Percentiles rank a stretch among this genome's conserved stretches.
These are phyloP conservation scores for Pisolithus microcarpus DNA, from an alignment of 768 basidiomycete species.

Conservation along the genomic window DNA sequence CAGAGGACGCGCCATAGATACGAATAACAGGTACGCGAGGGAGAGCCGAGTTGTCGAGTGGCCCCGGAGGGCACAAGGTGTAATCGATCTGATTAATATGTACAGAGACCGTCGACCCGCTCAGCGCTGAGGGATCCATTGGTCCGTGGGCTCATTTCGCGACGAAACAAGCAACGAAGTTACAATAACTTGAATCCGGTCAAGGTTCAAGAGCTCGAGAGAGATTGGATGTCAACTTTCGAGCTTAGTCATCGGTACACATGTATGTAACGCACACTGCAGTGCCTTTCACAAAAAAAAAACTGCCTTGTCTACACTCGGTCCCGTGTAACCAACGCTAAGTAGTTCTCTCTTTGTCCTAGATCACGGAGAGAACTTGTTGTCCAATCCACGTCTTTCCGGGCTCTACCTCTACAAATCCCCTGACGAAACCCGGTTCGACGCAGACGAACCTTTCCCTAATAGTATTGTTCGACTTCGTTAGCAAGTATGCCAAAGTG, in stretches of 20 bases:
- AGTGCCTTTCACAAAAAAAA: too few species aligned
- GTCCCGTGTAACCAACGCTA: slow-evolving; percentile 6
- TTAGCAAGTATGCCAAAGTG: slow-evolving; percentile 2
- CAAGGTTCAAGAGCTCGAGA: too few species aligned
- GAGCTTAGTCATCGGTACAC: background rate
- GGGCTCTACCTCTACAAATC: slow-evolving; percentile 55
- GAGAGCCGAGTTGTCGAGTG: slow-evolving; percentile 57
- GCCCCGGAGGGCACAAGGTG: slow-evolving; percentile 46
- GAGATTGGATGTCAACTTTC: too few species aligned
- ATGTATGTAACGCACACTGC: too few species aligned
- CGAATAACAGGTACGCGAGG: slow-evolving; percentile 72
- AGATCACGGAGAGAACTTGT: slow-evolving; percentile 54
- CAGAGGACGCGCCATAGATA: slow-evolving; percentile 78
- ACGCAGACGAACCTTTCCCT: slow-evolving; percentile 87
- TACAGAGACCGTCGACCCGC: slow-evolving; percentile 30
- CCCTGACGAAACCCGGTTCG: slow-evolving; percentile 81
- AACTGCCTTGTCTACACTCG: background rate
- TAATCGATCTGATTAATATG: slow-evolving; percentile 60
- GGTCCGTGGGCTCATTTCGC: too few species aligned
- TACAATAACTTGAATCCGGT: too few species aligned
- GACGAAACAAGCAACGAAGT: too few species aligned
- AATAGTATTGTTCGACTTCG: background rate
- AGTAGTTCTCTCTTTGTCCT: slow-evolving; percentile 23
- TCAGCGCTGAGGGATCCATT: slow-evolving; percentile 2
- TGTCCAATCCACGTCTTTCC: slow-evolving; percentile 72